These are phyloP conservation scores for Phytopythium vexans DNA, from an alignment of 352 stramenopile species.

Conservation along the genomic window DNA sequence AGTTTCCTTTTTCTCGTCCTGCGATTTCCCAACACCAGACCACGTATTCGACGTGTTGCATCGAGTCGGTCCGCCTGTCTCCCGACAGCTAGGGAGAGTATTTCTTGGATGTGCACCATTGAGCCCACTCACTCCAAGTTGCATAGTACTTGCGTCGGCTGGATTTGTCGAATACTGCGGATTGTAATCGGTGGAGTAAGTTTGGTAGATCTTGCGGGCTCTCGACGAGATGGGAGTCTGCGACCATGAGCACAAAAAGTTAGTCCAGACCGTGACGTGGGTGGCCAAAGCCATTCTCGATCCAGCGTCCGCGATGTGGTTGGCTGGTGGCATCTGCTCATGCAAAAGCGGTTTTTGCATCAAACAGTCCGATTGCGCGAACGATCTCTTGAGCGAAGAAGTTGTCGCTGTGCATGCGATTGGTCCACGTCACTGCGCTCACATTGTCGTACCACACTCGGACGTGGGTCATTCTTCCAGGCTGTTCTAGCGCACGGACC, in stretches of 20 bases:
- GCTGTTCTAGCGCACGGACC: too few species aligned
- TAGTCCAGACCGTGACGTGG: conserved; percentile 5
- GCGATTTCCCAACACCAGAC: neutral
- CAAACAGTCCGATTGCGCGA: conserved; percentile 5
- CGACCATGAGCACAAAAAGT: conserved; percentile 8
- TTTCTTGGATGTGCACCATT: conserved; percentile 1
- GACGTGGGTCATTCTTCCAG: too few species aligned
- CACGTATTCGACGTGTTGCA: too few species aligned
- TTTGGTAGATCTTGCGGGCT: conserved; percentile 7
- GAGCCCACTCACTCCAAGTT: conserved; percentile 2
- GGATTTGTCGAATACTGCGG: neutral
- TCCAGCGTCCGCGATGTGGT: conserved; percentile 3
- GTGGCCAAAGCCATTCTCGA: conserved; percentile 2
- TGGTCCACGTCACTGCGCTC: conserved; percentile 2
- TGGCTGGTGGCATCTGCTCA: conserved; percentile 6
- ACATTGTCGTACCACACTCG: conserved; percentile 8
- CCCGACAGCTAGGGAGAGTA: neutral
- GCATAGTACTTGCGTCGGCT: conserved; percentile 5
- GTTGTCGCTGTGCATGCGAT: conserved; percentile 5
- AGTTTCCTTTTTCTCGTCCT: neutral
- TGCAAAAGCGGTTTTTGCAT: conserved; percentile 6
- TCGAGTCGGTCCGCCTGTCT: neutral
- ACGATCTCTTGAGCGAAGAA: conserved; percentile 11
- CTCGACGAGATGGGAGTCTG: neutral
- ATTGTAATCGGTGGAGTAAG: conserved; percentile 7